A percentile compares a stretch with the other conserved stretches of the same genome.
phyloP scores from a whole-genome alignment of 495 filamentous ascomycete species.

The Penicillium bialowiezense region DNA sequence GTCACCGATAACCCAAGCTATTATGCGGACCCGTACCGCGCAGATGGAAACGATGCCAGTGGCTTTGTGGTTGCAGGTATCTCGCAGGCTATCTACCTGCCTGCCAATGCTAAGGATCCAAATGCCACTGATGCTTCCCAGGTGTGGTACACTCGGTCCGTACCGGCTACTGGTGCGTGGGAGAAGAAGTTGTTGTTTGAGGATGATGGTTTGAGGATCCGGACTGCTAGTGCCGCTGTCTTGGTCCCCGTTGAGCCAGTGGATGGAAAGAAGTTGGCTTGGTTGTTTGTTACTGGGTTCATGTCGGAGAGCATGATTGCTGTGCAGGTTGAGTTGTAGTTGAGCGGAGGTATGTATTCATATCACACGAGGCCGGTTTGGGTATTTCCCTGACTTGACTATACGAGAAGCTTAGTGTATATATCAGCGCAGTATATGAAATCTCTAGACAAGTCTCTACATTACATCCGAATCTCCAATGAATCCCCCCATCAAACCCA shows the following conservation, averaged over 20 bases:
- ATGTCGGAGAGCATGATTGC: slow-evolving; percentile 51
- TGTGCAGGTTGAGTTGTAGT: slow-evolving; percentile 51
- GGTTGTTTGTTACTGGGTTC: slow-evolving; percentile 60
- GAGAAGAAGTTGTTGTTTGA: slow-evolving; percentile 51
- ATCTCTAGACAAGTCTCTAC: too few species aligned
- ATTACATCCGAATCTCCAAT: too few species aligned
- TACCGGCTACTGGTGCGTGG: slow-evolving; percentile 25
- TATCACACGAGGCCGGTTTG: too few species aligned
- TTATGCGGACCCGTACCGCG: slow-evolving; percentile 45
- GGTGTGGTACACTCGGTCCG: slow-evolving; percentile 43
- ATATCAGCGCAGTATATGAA: too few species aligned
- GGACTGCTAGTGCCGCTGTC: slow-evolving; percentile 50
- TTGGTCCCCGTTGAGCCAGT: slow-evolving; percentile 49
- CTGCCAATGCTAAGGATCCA: slow-evolving; percentile 35
- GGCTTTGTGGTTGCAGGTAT: slow-evolving; percentile 55
- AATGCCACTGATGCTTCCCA: slow-evolving; percentile 39
- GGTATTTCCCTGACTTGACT: too few species aligned
- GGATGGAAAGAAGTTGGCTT: slow-evolving; percentile 42
- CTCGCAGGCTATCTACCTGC: slow-evolving; percentile 34
- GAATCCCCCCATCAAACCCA: too few species aligned
- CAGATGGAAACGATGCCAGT: slow-evolving; percentile 42
- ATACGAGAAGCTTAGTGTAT: too few species aligned
- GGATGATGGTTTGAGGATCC: slow-evolving; percentile 54
- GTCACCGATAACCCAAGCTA: slow-evolving; percentile 59
- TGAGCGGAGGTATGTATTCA: too few species aligned